Base-by-base conservation (phyloP, 108 stramenopile species). In the Epipyxis sp. region DNA sequence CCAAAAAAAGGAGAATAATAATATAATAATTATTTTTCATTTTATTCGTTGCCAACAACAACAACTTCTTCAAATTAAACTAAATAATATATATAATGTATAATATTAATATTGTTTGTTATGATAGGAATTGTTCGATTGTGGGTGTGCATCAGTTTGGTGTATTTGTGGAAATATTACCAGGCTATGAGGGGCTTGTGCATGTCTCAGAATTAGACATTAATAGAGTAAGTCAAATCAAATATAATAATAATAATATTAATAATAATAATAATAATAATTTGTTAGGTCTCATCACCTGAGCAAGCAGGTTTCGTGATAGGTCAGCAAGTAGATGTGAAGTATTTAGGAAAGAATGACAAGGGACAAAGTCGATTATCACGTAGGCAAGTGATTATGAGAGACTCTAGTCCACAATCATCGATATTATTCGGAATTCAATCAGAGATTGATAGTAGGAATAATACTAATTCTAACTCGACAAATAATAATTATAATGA, bases 191-290 rank as follows among this genome's bases (percentile, higher is more conserved):
- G 34, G 83, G 83, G 37, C 54, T 83, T 40, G 83, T 83, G 35
- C 83, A 83, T 50, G 76, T 83, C 40, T 80, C 79, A 46, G 80
- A 83, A 77, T 67, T 83, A 29, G 80, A 80, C 50, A 44, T 67
- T 2, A 41, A 44, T 35, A 59, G 83, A 6, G 80, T 82, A 27
- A 67, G 65, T 0, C 77, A 29, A 1, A 45, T 62, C 40, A 42
- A 42, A 50, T 42, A 25, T 0, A 13, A 39, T 13, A n/a, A 50
- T 35, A 76, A 76, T 6, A 69, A 77, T 76, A 41, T 57, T 41
- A 1, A 25, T 69, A 0, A 39, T 30, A 1, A 0, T 37, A 43
- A 0, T n/a, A 50, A 6, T 41, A 27, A n/a, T 1, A n/a, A 1
- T 27, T 29, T 44, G 0, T 1, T 27, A n/a, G 10, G 0, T 1